Conservation (phyloP, 352 stramenopile species). For the Globisporangium cystogenes region DNA sequence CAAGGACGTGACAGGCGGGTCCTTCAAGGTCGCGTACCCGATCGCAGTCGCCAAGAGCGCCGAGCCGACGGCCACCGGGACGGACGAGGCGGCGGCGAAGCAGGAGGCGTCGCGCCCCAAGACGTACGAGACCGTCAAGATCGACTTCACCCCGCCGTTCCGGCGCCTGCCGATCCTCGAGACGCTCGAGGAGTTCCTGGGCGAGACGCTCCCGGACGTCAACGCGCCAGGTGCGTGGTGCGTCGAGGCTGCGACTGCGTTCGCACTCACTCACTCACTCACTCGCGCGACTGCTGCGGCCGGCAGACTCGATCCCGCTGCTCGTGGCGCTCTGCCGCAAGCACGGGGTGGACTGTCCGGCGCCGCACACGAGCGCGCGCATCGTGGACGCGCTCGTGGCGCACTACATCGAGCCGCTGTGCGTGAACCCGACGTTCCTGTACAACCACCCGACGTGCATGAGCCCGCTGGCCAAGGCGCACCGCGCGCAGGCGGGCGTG, state of each 20-base stretch:
- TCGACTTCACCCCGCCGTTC: conserved; percentile 99
- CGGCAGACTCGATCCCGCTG: conserved; percentile 59
- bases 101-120: conserved; percentile 4
- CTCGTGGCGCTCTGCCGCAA: conserved; percentile 86
- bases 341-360: conserved; percentile 87
- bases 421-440: conserved; percentile 96
- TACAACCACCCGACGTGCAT: conserved; percentile 98
- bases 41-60: conserved; percentile 47
- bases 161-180: conserved; percentile 96
- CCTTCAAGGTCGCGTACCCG: conserved; percentile 95
- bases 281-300: too few relatives aligned
- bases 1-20: conserved; percentile 91
- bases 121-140: conserved; percentile 59
- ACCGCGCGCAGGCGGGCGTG: conserved; percentile 90
- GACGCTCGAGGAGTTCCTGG: conserved; percentile 91
- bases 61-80: conserved; percentile 7
- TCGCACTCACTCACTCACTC: too few relatives aligned
- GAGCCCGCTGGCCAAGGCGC: conserved; percentile 94
- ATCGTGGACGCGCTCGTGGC: conserved; percentile 97
- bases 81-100: conserved; percentile 7
- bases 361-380: conserved; percentile 93
- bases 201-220: conserved; percentile 60
- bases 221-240: conserved; percentile 49
- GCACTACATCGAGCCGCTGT: conserved; percentile 94
- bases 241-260: too few relatives aligned